Base-by-base conservation (phyloP, 2,329 filamentous ascomycete genomes). In the Aureobasidium sp. region DNA sequence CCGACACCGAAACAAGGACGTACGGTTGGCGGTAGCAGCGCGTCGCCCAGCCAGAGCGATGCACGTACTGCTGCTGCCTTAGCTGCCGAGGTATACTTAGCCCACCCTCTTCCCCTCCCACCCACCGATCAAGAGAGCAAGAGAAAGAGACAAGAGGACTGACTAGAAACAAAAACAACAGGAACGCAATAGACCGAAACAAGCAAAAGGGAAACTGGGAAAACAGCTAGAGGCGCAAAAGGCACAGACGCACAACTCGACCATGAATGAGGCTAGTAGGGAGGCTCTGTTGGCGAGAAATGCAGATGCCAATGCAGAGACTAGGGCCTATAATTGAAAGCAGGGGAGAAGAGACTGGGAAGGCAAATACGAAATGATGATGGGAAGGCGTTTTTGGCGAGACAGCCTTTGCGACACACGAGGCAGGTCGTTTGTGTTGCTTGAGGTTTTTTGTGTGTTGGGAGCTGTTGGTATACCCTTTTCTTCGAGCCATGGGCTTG, bases 181-280 rank as follows among this genome's bases (percentile, higher is more conserved):
- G 88, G 86, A 87, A 71, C 83, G 90, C 66, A 86, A 85, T 22
- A 84, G 86, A 67, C 82, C 83, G 37, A 72, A 80, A 51, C 76
- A 74, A 63, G 76, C 77, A 51, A 84, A 85, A 68, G 86, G 89
- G 17, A 92, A 91, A 71, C 79, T 95, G 14, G 82, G 83, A 37
- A 77, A 80, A 36, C 86, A 91, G 71, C 79, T 96, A 15, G 83
- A 87, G 61, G 86, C 86, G 39, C 89, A 96, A 89, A 88, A 86
- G 84, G 68, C 85, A 90, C 77, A 91, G 34, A 37, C 88, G 9
- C 82, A 85, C 59, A 80, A 77, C 34, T 84, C 87, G 64, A 86
- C 85, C 1, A 77, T 96, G 53, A 84, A 86, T 65, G 82, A 88
- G 66, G 83, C 80, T 4, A 91, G 89, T 71, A 77, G 80, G 57